Evolutionary conservation across 2,329 filamentous ascomycete species (phyloP), one percentile per base, ranked within the genome.

Genomic region (Microdochium trichocladiopsis): DNA sequence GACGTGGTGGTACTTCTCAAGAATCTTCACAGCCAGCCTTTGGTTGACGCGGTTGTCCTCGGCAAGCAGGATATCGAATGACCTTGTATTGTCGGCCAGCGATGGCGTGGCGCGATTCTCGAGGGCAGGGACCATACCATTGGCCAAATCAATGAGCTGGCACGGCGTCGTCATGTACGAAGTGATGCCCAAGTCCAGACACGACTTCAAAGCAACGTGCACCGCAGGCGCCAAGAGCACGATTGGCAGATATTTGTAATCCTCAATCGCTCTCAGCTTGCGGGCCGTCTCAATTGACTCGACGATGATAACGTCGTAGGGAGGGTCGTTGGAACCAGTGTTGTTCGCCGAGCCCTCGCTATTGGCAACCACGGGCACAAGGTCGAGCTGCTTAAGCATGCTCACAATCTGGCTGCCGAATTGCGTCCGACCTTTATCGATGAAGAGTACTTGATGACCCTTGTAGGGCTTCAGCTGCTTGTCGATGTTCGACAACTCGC

Each of bases 11-110:
- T 96, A 96, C 70, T 96, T 96, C 71, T 96, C 90, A 25, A 99
- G 77, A 59, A 97, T 97, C 77, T 96, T 96, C 61, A 96, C 92
- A 1, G 94, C 94, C 50, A 97, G 76, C 61, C 92, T 86, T 71
- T 99, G 94, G 68, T 99, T 99, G 66, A 99, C 93, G 16, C 91
- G 87, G 66, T 99, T 99, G 72, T 99, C 94, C 71, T 99, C 94
- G 11, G 93, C 94, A 54, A 97, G 78, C 36, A 99, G 76, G 61
- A 99, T 95, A 68, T 96, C 90, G 69, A 97, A 95, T 0, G 92
- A 96, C 66, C 91, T 91, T 12, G 91, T 95, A 67, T 95, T 94
- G 66, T 97, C 93, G 2, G 92, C 90, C 50, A 95, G 84, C 12
- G 90, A 89, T 2, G 93, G 93, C 12, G 92, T 94, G 5, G 93